These are phyloP conservation scores for Stachybotrys elegans DNA, from an alignment of 2,329 filamentous ascomycete species.

Conservation along the genomic window DNA sequence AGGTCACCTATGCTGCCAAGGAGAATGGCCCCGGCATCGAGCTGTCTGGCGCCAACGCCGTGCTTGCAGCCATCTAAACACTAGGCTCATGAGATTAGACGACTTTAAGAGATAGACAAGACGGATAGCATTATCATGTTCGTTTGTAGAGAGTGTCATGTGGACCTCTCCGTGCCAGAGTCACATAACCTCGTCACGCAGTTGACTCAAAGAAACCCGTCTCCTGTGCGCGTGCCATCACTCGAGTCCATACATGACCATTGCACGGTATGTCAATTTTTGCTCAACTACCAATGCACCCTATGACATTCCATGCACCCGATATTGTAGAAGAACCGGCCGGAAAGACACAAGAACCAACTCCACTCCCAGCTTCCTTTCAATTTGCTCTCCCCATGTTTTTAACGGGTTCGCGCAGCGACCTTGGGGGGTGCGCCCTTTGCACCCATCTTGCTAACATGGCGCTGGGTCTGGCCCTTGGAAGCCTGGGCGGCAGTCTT, in stretches of 20 bases:
- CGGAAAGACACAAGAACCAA: constrained; percentile 39
- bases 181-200: too few relatives aligned
- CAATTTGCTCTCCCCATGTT: constrained; percentile 17
- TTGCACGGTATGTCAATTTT: constrained; percentile 31
- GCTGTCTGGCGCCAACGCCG: constrained; percentile 47
- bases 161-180: too few relatives aligned
- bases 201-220: too few relatives aligned
- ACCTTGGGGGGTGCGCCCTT: constrained; percentile 88
- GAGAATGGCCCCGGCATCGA: constrained; percentile 51
- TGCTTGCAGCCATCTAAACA: constrained; percentile 47
- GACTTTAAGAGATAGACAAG: neutral
- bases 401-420: constrained; percentile 74
- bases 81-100: neutral
- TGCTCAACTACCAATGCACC: constrained; percentile 37
- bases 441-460: constrained; percentile 94
- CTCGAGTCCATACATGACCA: constrained; percentile 22
- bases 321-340: constrained; percentile 36
- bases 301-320: constrained; percentile 36
- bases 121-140: neutral
- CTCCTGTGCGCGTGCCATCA: too few relatives aligned
- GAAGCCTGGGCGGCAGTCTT: constrained; percentile 72
- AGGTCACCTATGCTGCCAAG: constrained; percentile 73
- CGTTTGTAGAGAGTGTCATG: too few relatives aligned
- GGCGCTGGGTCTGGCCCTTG: constrained; percentile 73
- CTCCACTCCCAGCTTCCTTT: constrained; percentile 22